These are phyloP conservation scores for Sistotremastrum niveocremeum DNA, from an alignment of 768 basidiomycete species.

Conservation along the genomic window DNA sequence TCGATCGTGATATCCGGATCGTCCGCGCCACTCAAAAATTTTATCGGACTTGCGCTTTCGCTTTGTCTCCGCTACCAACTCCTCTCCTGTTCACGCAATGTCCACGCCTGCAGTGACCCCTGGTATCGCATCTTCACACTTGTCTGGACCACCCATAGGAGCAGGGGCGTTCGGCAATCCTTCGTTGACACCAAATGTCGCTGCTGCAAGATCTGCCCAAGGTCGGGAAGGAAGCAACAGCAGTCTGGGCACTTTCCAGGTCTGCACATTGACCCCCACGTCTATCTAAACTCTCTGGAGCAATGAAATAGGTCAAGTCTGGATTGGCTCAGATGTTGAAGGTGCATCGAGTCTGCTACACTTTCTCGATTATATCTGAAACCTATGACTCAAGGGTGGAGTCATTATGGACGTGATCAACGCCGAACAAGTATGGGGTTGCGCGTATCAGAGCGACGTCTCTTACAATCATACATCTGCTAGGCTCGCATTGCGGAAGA, in stretches of 20 bases:
- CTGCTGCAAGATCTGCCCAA: conserved; percentile 3
- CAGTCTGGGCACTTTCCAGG: conserved; percentile 62
- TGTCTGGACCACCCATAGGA: no score
- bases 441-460: conserved; percentile 1
- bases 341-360: conserved; percentile 23
- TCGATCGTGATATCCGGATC: no score
- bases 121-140: not conserved
- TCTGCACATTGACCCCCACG: conserved; percentile 17
- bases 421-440: conserved; percentile 38
- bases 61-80: not conserved
- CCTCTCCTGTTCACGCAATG: not conserved
- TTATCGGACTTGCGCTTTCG: no score
- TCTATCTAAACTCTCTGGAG: conserved; percentile 5
- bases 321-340: conserved; percentile 97
- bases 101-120: not conserved
- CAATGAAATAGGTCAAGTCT: conserved; percentile 58
- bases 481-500: conserved; percentile 95
- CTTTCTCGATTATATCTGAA: conserved; percentile 6
- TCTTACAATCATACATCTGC: conserved; percentile 10
- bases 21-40: no score
- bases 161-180: no score
- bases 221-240: conserved; percentile 28
- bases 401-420: conserved; percentile 96
- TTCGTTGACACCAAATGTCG: not conserved
- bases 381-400: conserved; percentile 38